These are phyloP conservation scores for Naumovozyma dairenensis DNA, from an alignment of 805 yeast genomes.

Conservation along the genomic window DNA sequence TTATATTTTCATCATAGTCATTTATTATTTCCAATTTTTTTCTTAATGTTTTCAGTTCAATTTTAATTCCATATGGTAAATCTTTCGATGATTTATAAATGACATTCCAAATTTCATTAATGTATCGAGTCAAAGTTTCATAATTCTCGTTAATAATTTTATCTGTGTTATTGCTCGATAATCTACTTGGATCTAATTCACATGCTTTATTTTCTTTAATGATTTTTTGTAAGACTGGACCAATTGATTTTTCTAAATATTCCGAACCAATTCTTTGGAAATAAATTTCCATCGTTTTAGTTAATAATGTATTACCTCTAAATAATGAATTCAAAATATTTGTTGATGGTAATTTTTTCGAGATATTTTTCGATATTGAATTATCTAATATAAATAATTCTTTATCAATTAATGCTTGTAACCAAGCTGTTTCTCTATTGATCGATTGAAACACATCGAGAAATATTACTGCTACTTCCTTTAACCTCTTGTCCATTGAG, in stretches of 20 bases:
- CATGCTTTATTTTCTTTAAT: slow-evolving; percentile 44
- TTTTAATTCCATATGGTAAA: slow-evolving; percentile 58
- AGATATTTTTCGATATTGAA: slow-evolving; percentile 14
- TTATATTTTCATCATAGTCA: not conserved
- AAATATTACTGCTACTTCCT: slow-evolving; percentile 46
- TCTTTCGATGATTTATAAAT: slow-evolving; percentile 63
- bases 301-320: slow-evolving; percentile 75
- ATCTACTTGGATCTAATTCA: slow-evolving; percentile 72
- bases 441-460: slow-evolving; percentile 68
- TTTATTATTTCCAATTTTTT: slow-evolving; percentile 45
- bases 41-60: slow-evolving; percentile 53
- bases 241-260: slow-evolving; percentile 63
- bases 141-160: slow-evolving; percentile 39
- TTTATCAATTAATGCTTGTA: slow-evolving; percentile 52
- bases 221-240: slow-evolving; percentile 51
- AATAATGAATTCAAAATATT: slow-evolving; percentile 53
- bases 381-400: slow-evolving; percentile 42
- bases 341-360: slow-evolving; percentile 16
- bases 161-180: slow-evolving; percentile 31
- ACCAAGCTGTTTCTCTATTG: slow-evolving; percentile 63
- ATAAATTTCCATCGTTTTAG: slow-evolving; percentile 72
- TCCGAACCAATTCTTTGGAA: slow-evolving; percentile 71
- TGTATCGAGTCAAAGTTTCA: slow-evolving; percentile 39
- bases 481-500: slow-evolving; percentile 36
- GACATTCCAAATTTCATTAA: slow-evolving; percentile 52